Evolutionary conservation across 2,329 filamentous ascomycete genomes (phyloP), one percentile per base, ranked within the genome.

Genomic region (Cordyceps farinosa): DNA sequence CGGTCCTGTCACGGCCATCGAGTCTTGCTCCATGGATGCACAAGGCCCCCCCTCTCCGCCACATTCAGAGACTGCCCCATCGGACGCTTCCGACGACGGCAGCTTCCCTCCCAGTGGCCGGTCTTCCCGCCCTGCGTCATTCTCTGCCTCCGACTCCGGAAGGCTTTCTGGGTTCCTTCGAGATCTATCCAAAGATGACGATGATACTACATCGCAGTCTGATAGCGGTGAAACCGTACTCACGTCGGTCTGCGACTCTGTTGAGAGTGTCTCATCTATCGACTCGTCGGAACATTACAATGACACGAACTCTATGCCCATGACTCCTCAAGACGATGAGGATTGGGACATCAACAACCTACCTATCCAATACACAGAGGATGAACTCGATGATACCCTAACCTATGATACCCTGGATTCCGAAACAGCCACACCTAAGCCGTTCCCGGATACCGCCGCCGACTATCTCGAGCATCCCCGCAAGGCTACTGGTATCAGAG

Each of bases 1-100:
- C 54, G 71, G 73, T 62, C 69, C 71, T 64, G 66, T 77, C 66
- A 72, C 82, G 71, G 80, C 78, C 9, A 77, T 81, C 47, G 80
- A 84, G 65, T 80, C 81, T 3, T 69, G 69, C 52, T 65, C 66
- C 10, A 68, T 74, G 30, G 69, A 74, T 59, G 64, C 66, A 48
- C 67, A 70, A 29, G 69, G 64, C 30, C 73, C 75, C 22, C 68
- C 69, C 6, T 75, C 76, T 29, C 73, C 82, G 44, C 80, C 82
- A 62, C 78, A 79, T 58, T 84, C 82, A 3, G 80, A 84, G 69
- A 80, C 77, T n/a, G 77, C 76, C 65, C 79, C 74, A 53, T 80
- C 79, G 10, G 78, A 82, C 36, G 79, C 78, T 17, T 76, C 75
- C 15, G 75, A 61, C 17, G 45, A 52, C 17, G 34, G 22, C 36